Evolutionary conservation across 1,139 yeast species (phyloP), one percentile per base, ranked within the genome.

Genomic region (Candida sp.): DNA sequence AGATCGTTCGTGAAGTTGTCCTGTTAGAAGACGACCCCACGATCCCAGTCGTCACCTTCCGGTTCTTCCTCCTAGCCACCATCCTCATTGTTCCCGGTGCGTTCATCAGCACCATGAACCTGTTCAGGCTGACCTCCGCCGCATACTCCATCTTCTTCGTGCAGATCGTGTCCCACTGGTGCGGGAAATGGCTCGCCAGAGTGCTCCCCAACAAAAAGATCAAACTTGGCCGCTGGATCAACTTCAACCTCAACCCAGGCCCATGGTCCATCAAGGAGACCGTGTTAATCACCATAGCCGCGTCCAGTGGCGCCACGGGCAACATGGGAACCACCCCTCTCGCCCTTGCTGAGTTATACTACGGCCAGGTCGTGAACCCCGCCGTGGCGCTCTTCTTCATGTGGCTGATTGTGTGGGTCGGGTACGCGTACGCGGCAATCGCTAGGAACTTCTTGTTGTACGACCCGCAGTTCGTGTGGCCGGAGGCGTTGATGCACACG

Each of bases 261-360:
- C 81, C 81, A 1, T 78, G 80, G 80, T 65, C 79, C 2, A 71
- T 77, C 26, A 76, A 77, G 50, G 82, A 78, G 57, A 70, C 80
- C 0, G 78, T 75, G 1, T 56, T 77, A 61, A 68, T 77, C 9
- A 75, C 81, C 1, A 66, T 78, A 23, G 74, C 81, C 1, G 81
- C 81, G 0, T 75, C 72, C 26, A 68, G 75, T 47, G 77, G 81
- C 23, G 81, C 82, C 4, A 77, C 81, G 1, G 81, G 81, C 2
- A 76, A 72, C 49, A 65, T 68, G 50, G 82, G 79, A n/a, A 75
- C 80, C 1, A 66, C 64, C 34, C 69, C 78, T 0, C 56, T 77
- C 12, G 71, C 81, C 0, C 59, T 78, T 42, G 80, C 80, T 1
- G 76, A 76, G 48, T 58, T 75, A 1, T 75, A 70, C 51, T 78